Conservation (phyloP, 2,329 filamentous ascomycete genomes). For the Alternaria triticina region DNA sequence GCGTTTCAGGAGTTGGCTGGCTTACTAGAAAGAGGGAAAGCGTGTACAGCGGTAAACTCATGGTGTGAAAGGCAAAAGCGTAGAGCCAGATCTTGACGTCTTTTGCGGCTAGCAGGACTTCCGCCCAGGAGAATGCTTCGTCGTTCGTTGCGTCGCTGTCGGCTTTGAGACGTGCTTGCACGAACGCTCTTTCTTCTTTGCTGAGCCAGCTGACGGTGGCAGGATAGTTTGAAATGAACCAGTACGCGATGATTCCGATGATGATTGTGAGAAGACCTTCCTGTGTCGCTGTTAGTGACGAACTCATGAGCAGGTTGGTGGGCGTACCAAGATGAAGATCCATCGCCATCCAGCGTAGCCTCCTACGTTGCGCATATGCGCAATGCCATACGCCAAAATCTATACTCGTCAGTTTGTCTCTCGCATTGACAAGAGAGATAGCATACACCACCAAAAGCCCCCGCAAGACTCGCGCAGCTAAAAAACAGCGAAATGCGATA, state of each 20-base stretch:
- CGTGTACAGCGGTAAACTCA: constrained; percentile 62
- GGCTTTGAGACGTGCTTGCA: constrained; percentile 67
- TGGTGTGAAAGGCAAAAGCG: constrained; percentile 73
- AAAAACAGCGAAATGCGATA: constrained; percentile 67
- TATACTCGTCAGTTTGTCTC: not conserved
- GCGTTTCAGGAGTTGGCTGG: not conserved
- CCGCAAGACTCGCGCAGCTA: constrained; percentile 63
- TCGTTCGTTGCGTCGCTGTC: constrained; percentile 74
- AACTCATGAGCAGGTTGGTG: too few species aligned
- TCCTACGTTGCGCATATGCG: constrained; percentile 64
- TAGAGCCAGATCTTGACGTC: constrained; percentile 61
- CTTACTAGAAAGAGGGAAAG: constrained; percentile 49
- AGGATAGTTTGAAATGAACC: constrained; percentile 72
- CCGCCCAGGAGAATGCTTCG: constrained; percentile 72
- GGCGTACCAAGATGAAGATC: constrained; percentile 50
- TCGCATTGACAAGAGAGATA: not conserved
- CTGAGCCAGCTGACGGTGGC: constrained; percentile 64
- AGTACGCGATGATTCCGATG: constrained; percentile 50
- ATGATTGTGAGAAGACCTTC: constrained; percentile 47
- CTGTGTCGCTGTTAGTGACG: constrained; percentile 24
- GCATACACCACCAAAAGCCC: constrained; percentile 64
- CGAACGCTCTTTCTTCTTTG: constrained; percentile 59
- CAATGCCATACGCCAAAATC: constrained; percentile 59
- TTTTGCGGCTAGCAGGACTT: constrained; percentile 67
- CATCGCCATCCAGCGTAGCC: constrained; percentile 51